phyloP scores from a whole-genome alignment of 257 asterid genomes.

The Ilex asprella region DNA sequence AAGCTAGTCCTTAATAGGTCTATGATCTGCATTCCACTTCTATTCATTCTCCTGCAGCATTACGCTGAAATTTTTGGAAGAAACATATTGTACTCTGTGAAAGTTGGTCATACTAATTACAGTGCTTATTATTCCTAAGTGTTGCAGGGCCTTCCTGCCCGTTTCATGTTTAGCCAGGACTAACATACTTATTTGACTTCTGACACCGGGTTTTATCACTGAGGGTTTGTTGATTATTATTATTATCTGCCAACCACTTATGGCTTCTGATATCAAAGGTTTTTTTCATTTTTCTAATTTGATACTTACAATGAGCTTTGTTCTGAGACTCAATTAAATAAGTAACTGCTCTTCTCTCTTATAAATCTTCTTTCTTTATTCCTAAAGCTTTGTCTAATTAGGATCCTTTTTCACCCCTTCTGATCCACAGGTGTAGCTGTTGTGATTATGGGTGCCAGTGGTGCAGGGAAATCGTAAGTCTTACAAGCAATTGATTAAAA shows the following conservation, averaged over 20 bases:
- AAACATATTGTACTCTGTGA: too few relatives aligned
- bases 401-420: background rate
- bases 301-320: background rate
- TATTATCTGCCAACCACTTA: background rate
- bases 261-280: constrained; percentile 16
- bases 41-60: too few relatives aligned
- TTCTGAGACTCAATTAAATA: too few relatives aligned
- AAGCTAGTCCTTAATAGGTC: too few relatives aligned
- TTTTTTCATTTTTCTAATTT: background rate
- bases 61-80: too few relatives aligned
- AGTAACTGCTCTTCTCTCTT: background rate
- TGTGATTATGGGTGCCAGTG: constrained; percentile 86
- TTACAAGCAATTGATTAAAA: background rate
- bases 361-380: background rate
- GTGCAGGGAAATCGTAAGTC: constrained; percentile 85
- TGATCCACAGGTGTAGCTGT: constrained; percentile 47
- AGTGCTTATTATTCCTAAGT: too few relatives aligned
- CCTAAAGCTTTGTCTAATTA: background rate
- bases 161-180: background rate
- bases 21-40: too few relatives aligned
- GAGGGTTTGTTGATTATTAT: background rate
- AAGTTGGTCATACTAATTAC: too few relatives aligned
- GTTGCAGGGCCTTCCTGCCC: background rate
- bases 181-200: background rate
- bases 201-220: background rate